A percentile compares a stretch with the other conserved stretches of the same genome.
These are phyloP conservation scores for Passiflora organensis DNA, from an alignment of 345 rosid species.

Conservation along the genomic window DNA sequence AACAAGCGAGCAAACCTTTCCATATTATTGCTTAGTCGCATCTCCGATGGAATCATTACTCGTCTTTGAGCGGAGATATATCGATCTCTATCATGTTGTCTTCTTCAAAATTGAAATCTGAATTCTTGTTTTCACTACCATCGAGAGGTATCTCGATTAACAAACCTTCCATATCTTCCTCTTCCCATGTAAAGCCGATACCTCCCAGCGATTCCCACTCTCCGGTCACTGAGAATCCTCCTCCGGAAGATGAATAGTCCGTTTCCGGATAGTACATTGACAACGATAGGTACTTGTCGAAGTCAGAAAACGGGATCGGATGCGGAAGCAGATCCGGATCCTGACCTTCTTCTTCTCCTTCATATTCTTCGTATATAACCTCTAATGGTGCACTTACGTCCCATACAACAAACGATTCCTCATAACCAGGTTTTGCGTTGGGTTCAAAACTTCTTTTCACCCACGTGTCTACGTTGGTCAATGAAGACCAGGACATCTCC, in stretches of 20 bases:
- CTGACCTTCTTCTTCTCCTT: constrained; percentile 38
- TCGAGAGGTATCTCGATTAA: constrained; percentile 71
- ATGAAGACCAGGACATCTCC: too few relatives aligned
- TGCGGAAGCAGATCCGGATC: constrained; percentile 11
- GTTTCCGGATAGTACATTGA: constrained; percentile 61
- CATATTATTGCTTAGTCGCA: too few relatives aligned
- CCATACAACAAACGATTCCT: constrained; percentile 56
- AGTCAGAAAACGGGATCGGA: background rate
- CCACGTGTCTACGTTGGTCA: too few relatives aligned
- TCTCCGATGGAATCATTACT: too few relatives aligned
- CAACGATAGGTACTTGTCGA: constrained; percentile 42
- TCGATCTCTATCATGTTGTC: constrained; percentile 72
- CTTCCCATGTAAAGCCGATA: constrained; percentile 44
- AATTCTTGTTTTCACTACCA: constrained; percentile 14
- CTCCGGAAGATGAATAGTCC: constrained; percentile 46
- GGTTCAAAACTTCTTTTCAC: too few relatives aligned
- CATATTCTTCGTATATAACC: constrained; percentile 64
- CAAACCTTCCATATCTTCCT: constrained; percentile 45
- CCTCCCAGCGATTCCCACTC: constrained; percentile 40
- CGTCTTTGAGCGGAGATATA: too few relatives aligned
- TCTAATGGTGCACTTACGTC: constrained; percentile 73
- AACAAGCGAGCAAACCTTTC: too few relatives aligned
- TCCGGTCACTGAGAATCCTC: constrained; percentile 21
- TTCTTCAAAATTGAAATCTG: constrained; percentile 48
- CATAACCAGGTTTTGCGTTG: constrained; percentile 18